Evolutionary conservation across 441 rosid species (phyloP), one percentile per base, ranked within the genome.

Genomic region (Omphalea diandra): DNA sequence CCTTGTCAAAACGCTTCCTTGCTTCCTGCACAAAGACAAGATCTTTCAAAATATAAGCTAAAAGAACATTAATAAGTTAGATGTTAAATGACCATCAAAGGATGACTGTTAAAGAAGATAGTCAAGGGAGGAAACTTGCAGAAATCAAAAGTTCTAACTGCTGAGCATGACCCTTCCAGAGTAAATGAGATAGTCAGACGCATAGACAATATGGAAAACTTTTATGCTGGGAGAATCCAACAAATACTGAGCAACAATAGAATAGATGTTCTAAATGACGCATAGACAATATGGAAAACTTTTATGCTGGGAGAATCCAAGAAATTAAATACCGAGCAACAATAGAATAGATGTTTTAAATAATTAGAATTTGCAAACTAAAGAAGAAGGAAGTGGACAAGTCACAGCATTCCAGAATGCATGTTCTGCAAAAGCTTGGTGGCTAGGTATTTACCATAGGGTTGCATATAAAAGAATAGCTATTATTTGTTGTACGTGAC

Each of bases 1-100:
- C 94, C 86, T 94, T 96, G 85, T 96, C 99, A 86, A 96, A 96
- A 61, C 87, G 85, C 83, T 90, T 93, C 76, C 98, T 87, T 58
- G 96, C 98, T 91, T 96, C 99, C 98, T 96, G 91, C 83, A 77
- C 50, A 46, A 75, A 83, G 71, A 58, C 58, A 76, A 59, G 55
- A 77, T 73, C 67, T 69, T 73, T 79, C 69, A 80, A 77, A n/a
- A n/a, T n/a, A n/a, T n/a, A n/a, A n/a, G n/a, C n/a, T n/a, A n/a
- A n/a, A n/a, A 40, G 15, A 26, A n/a, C 7, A 60, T 18, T 5
- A n/a, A n/a, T n/a, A n/a, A n/a, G n/a, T n/a, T n/a, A n/a, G n/a
- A n/a, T n/a, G n/a, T n/a, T n/a, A n/a, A 65, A 41, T 22, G 57
- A 49, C 29, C 33, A 35, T 43, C 18, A 50, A 57, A n/a, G 18